Base-by-base conservation (phyloP, 257 asterid genomes). In the Salvia miltiorrhiza region DNA sequence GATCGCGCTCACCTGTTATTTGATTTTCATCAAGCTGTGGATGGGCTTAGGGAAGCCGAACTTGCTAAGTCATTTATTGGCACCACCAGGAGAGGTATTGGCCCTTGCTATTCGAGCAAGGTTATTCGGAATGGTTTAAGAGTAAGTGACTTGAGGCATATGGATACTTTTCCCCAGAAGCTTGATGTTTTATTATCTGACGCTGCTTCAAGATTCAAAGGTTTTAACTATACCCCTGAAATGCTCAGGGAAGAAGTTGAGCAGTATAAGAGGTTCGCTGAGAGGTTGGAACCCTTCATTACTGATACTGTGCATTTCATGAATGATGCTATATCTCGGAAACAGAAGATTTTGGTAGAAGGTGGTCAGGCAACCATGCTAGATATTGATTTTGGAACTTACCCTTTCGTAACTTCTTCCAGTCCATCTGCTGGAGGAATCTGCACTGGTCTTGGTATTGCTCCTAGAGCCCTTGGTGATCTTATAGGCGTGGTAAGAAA, bases 281-380 rank as follows among this genome's bases (percentile, higher is more conserved):
- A 89, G 80, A 91, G 97, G 79, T 83, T 94, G 87, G 95, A 89
- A 63, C 99, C 99, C 47, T 86, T 63, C 59, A 79, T 94, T 63
- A 77, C 87, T 24, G 99, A 94, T 76, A 94, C 97, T 0, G 97
- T 94, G 75, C 84, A 94, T 73, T 91, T 72, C 84, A 77, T 94
- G 87, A 85, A 89, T 62, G 93, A 91, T 69, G 86, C 97, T 41
- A 79, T 94, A 57, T 67, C 84, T 62, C 86, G 74, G 79, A 80
- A 87, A 35, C 76, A 81, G 72, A 94, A 80, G 84, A 76, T 94
- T 73, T 75, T 94, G 85, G 97, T 94, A 6, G 97, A 94, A 86
- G 99, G 99, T 45, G 97, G 99, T 77, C 99, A 94, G 79, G 99
- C 97, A 47, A 94, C 99, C 39, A 91, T 94, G 99, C 80, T 94